phyloP scores from a whole-genome alignment of 192 early-diverging fungal species.

The Coemansia sp. region DNA sequence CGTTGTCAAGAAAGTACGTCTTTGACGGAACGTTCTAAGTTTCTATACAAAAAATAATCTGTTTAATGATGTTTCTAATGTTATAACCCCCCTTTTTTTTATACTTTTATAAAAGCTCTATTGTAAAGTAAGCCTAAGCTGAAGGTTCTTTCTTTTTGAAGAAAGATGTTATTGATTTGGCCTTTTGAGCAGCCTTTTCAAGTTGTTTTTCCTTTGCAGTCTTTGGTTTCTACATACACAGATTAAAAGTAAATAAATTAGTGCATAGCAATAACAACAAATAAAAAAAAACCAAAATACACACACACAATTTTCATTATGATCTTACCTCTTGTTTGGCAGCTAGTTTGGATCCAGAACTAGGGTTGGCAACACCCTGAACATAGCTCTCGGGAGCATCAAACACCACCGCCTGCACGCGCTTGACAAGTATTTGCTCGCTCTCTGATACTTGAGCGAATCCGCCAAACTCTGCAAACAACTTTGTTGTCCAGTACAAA shows the following conservation, averaged over 20 bases:
- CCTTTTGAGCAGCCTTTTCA: constrained; percentile 43
- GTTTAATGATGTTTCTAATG: not conserved
- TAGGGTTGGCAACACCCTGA: constrained; percentile 25
- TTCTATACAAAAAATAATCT: not conserved
- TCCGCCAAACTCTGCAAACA: constrained; percentile 35
- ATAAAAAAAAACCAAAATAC: not conserved
- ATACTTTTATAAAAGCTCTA: too few relatives aligned
- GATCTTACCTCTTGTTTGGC: constrained; percentile 18
- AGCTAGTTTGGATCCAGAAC: not conserved
- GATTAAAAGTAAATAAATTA: not conserved
- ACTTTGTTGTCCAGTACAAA: constrained; percentile 22
- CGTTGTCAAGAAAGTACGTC: constrained; percentile 55
- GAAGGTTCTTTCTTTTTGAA: constrained; percentile 32
- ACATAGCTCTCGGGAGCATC: constrained; percentile 42
- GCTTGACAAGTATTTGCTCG: constrained; percentile 21
- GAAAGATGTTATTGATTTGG: constrained; percentile 49
- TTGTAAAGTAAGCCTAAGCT: not conserved
- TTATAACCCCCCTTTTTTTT: not conserved
- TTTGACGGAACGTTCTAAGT: constrained; percentile 53
- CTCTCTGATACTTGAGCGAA: constrained; percentile 17
- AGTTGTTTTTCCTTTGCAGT: constrained; percentile 53
- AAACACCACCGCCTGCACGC: constrained; percentile 19
- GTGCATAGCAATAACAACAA: not conserved
- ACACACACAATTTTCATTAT: not conserved
- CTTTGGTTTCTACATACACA: constrained; percentile 26